These are phyloP conservation scores for Candida multigemmis DNA, from an alignment of 805 yeast genomes.

Conservation along the genomic window DNA sequence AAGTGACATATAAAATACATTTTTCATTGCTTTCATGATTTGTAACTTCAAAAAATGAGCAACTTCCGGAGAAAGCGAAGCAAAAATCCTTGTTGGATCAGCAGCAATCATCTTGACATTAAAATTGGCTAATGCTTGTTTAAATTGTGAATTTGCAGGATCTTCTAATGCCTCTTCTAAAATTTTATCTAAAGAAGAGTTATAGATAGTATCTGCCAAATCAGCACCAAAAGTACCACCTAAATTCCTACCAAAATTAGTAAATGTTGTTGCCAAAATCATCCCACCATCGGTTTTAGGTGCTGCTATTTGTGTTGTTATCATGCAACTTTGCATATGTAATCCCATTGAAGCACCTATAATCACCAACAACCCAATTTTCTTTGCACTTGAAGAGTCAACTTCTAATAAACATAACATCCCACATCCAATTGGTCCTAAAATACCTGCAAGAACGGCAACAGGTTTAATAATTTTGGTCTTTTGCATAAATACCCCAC, in stretches of 20 bases:
- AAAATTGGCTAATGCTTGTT: constrained; percentile 3
- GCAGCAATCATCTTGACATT: constrained; percentile 2
- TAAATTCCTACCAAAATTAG: constrained; percentile 35
- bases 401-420: constrained; percentile 29
- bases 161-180: constrained; percentile 3
- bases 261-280: constrained; percentile 37
- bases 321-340: constrained; percentile 34
- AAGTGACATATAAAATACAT: constrained; percentile 31
- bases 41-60: constrained; percentile 11
- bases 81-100: constrained; percentile 1
- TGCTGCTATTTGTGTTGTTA: constrained; percentile 39
- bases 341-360: constrained; percentile 42
- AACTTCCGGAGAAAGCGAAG: constrained; percentile 11
- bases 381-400: constrained; percentile 22
- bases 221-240: constrained; percentile 37
- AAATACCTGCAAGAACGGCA: constrained; percentile 20
- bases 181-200: constrained; percentile 4
- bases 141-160: constrained; percentile 4
- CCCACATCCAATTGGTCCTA: constrained; percentile 38
- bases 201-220: constrained; percentile 5
- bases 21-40: constrained; percentile 27
- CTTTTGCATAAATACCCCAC: constrained; percentile 30
- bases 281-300: constrained; percentile 43
- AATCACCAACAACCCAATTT: constrained; percentile 38
- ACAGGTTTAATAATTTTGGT: constrained; percentile 34